Conservation (phyloP, 768 basidiomycete species). For the Boletus rufocinnamomeus region DNA sequence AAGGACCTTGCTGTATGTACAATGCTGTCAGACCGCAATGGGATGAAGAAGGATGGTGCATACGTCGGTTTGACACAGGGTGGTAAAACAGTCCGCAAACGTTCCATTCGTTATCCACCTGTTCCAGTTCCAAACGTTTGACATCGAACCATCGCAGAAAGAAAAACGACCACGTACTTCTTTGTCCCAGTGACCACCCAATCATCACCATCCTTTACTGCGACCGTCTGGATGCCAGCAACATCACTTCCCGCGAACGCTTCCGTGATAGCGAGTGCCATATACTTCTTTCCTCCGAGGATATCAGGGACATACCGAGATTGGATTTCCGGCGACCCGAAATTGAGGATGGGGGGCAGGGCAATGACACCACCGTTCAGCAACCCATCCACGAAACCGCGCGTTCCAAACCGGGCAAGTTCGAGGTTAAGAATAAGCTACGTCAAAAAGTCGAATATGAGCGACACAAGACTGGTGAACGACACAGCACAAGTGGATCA, state of each 20-base stretch:
- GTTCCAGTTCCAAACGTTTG: conserved; percentile 16
- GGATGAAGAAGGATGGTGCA: conserved; percentile 7
- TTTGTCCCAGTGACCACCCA: conserved; percentile 94
- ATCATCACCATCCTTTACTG: conserved; percentile 78
- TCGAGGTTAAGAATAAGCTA: conserved; percentile 83
- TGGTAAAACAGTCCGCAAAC: conserved; percentile 85
- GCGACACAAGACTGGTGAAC: not conserved
- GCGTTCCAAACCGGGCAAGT: conserved; percentile 77
- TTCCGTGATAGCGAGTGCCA: conserved; percentile 90
- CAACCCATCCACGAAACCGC: conserved; percentile 87
- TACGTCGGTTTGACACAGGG: conserved; percentile 72
- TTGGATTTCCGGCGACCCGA: conserved; percentile 73
- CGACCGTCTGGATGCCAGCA: conserved; percentile 80
- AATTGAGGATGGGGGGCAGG: conserved; percentile 89
- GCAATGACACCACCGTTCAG: conserved; percentile 82
- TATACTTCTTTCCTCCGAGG: conserved; percentile 76
- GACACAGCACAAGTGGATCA: not conserved
- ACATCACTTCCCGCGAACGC: conserved; percentile 93
- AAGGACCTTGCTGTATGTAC: conserved; percentile 58
- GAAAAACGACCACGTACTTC: conserved; percentile 53
- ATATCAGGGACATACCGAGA: conserved; percentile 72
- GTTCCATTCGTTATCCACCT: conserved; percentile 92
- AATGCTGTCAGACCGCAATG: conserved; percentile 4
- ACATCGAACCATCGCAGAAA: not conserved
- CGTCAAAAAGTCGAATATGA: conserved; percentile 1